These are phyloP conservation scores for Amyloporia xantha DNA, from an alignment of 768 basidiomycete genomes.

Conservation along the genomic window DNA sequence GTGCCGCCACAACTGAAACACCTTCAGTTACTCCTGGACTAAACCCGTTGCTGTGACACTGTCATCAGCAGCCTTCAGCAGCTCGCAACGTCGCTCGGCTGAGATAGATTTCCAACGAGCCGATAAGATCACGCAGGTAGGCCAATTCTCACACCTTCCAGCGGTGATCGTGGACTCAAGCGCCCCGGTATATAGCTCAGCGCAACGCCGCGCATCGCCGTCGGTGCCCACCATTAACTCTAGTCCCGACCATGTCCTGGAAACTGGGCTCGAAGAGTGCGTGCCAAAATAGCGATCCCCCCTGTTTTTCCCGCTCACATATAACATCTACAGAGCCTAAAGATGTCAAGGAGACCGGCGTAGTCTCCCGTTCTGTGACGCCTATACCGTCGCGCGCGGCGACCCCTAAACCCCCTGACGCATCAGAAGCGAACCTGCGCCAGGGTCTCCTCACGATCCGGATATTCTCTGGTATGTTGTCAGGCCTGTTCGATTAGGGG, in stretches of 20 bases:
- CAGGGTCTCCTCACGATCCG: slow-evolving; percentile 93
- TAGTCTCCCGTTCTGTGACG: slow-evolving; percentile 71
- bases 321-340: slow-evolving; percentile 56
- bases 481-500: background rate
- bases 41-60: too few species aligned
- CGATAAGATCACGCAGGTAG: background rate
- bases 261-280: slow-evolving; percentile 26
- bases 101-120: background rate
- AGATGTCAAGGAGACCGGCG: slow-evolving; percentile 63
- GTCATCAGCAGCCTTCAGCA: too few species aligned
- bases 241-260: slow-evolving; percentile 17
- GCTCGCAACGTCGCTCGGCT: too few species aligned
- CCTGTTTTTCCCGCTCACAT: too few species aligned
- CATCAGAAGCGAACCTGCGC: slow-evolving; percentile 46
- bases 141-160: background rate
- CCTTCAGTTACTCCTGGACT: too few species aligned
- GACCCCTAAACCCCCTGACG: slow-evolving; percentile 50
- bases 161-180: background rate
- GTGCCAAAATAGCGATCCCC: too few species aligned
- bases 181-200: slow-evolving; percentile 4
- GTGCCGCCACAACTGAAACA: too few species aligned
- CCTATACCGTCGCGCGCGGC: slow-evolving; percentile 79
- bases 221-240: background rate
- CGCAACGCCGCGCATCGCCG: background rate
- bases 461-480: slow-evolving; percentile 78